A percentile compares a stretch with the other conserved stretches of the same genome.
Evolutionary conservation across 2,329 filamentous ascomycete genomes (phyloP).

Genomic region (Monilinia polystroma): DNA sequence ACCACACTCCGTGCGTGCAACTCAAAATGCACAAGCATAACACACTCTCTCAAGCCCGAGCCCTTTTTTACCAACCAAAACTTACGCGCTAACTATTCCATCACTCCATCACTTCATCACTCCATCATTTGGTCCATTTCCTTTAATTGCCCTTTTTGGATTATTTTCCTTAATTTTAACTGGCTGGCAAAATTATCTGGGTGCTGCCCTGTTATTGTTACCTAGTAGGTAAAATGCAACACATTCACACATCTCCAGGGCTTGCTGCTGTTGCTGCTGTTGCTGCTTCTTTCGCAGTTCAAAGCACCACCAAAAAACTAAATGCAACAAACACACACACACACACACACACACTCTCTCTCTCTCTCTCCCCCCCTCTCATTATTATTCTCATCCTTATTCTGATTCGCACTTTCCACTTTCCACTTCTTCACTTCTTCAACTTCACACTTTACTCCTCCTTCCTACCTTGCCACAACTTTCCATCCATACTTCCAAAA

Average conservation of each 20-base stretch:
- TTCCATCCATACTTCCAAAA: no score
- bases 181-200: background rate
- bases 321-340: background rate
- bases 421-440: background rate
- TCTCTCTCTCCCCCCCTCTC: background rate
- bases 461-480: background rate
- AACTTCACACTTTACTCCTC: background rate
- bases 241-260: background rate
- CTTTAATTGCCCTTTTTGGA: slow-evolving; percentile 10
- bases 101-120: no score
- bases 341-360: background rate
- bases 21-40: no score
- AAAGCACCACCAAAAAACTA: background rate
- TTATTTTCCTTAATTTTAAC: background rate
- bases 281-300: background rate
- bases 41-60: background rate
- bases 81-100: no score
- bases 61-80: background rate
- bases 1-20: no score
- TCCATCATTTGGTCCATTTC: background rate
- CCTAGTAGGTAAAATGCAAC: no score
- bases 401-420: background rate
- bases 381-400: background rate
- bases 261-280: background rate
- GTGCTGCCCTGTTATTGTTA: background rate